These are phyloP conservation scores for Colletotrichum trifolii DNA, from an alignment of 2,329 filamentous ascomycete genomes.

Conservation along the genomic window DNA sequence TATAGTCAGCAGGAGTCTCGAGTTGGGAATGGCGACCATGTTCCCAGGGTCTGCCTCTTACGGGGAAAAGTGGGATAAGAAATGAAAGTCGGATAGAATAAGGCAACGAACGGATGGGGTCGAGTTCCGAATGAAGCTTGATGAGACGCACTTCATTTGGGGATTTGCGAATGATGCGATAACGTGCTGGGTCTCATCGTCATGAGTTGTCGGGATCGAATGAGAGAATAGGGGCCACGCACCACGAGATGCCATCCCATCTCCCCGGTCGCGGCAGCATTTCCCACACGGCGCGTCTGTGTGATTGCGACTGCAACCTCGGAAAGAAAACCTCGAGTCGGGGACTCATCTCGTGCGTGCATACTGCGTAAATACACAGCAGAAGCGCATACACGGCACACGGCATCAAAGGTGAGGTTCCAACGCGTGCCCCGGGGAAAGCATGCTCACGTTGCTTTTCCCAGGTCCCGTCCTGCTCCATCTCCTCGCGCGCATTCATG, in stretches of 20 bases:
- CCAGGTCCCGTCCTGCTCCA: too few relatives aligned
- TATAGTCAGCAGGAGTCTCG: not conserved
- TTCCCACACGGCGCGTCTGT: constrained; percentile 9
- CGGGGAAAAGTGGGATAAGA: constrained; percentile 31
- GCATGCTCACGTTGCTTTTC: not conserved
- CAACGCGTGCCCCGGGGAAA: constrained; percentile 16
- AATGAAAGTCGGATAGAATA: not conserved
- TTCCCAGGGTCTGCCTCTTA: constrained; percentile 1
- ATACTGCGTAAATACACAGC: not conserved
- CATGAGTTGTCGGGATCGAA: not conserved
- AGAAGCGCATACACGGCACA: not conserved
- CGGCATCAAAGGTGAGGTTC: constrained; percentile 7
- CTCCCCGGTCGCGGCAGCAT: not conserved
- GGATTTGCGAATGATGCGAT: not conserved
- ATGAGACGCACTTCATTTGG: not conserved
- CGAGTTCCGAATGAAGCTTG: not conserved
- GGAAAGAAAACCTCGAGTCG: not conserved
- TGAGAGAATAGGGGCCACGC: not conserved
- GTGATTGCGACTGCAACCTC: constrained; percentile 7
- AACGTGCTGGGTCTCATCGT: not conserved
- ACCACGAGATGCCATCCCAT: not conserved
- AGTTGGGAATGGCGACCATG: too few relatives aligned
- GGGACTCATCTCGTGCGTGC: too few relatives aligned
- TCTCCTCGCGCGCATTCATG: too few relatives aligned
- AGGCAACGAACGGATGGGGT: constrained; percentile 30